phyloP scores from a whole-genome alignment of 2,329 filamentous ascomycete species.

The Nannizziopsis arthrosporioides region DNA sequence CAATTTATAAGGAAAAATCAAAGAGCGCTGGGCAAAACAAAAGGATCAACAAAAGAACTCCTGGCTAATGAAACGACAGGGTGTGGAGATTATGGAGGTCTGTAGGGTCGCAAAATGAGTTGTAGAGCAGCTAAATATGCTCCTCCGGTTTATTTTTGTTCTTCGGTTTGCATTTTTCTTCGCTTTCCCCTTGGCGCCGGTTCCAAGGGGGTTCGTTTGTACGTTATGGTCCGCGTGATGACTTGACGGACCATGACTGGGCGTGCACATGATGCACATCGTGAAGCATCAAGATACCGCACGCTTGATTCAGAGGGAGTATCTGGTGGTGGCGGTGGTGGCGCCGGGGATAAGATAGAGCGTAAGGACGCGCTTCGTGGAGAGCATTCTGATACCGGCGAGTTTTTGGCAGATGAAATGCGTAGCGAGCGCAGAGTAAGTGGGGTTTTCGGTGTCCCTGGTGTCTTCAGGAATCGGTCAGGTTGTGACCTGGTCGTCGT shows the following conservation, averaged over 20 bases:
- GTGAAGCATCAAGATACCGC: slow-evolving; percentile 49
- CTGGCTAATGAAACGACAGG: slow-evolving; percentile 4
- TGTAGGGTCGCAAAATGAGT: neutral
- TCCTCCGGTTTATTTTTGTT: slow-evolving; percentile 7
- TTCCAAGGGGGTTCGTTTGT: slow-evolving; percentile 63
- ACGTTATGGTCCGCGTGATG: slow-evolving; percentile 75
- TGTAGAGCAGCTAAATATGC: neutral
- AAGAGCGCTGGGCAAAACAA: neutral
- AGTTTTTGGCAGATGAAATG: slow-evolving; percentile 61
- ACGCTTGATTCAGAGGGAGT: slow-evolving; percentile 63
- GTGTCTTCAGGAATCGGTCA: slow-evolving; percentile 20
- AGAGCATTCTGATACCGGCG: slow-evolving; percentile 50
- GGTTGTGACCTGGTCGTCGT: slow-evolving; percentile 19
- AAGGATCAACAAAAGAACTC: neutral
- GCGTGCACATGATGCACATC: slow-evolving; percentile 46
- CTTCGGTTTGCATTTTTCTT: slow-evolving; percentile 48
- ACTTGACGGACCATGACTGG: slow-evolving; percentile 69
- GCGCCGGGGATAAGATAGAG: slow-evolving; percentile 64
- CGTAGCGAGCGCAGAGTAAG: slow-evolving; percentile 48
- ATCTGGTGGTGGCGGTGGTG: slow-evolving; percentile 42
- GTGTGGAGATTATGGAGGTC: neutral
- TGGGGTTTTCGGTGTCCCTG: slow-evolving; percentile 39
- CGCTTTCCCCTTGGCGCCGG: slow-evolving; percentile 87
- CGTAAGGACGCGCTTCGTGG: slow-evolving; percentile 53
- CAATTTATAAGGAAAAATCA: neutral